Base-by-base conservation (phyloP, 495 filamentous ascomycete species). In the Mytilinidion resinicola region DNA sequence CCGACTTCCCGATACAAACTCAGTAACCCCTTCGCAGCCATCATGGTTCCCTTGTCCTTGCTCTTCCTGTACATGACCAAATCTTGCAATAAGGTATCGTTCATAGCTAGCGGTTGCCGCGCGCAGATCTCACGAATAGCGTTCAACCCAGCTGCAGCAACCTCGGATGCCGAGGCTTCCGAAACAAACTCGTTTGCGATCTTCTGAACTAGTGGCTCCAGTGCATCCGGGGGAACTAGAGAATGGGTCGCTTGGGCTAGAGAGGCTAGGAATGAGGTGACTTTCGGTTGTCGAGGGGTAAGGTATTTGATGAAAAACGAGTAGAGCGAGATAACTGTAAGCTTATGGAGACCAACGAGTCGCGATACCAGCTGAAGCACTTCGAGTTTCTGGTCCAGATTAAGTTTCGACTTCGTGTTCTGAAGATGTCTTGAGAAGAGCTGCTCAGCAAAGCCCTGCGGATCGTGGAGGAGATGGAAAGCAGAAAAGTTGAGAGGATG, bases 181-280 rank as follows among this genome's bases (percentile, higher is more conserved):
- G 89, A 95, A 8, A 99, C 92, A 67, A 99, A 99, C 72, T 96
- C 91, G 56, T 96, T 96, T 38, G 93, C 92, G 60, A 99, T 96
- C 76, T 96, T 97, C 69, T 89, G 85, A 14, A 99, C 73, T 20
- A 99, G 74, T 1, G 93, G 91, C 72, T 96, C 91, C 17, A 99
- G 80, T 5, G 84, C 87, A 75, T 99, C 93, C 1, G 95, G 95
- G 1, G 93, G 93, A 11, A 97, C 91, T 35, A 96, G 77, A 60
- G 85, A 85, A 70, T 99, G 93, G 10, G 90, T 88, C 11, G 88
- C 85, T 74, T 97, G 95, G 12, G 93, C 93, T 51, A 96, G 80
- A 3, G 86, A 93, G 17, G 92, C 95, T 35, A 99, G 80, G 69
- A 97, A 96, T 0, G 91, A 91, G 1, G 93, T 97, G 59, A 97